Conservation (phyloP, 192 early-diverging fungal genomes). For the Gigaspora rosea region DNA sequence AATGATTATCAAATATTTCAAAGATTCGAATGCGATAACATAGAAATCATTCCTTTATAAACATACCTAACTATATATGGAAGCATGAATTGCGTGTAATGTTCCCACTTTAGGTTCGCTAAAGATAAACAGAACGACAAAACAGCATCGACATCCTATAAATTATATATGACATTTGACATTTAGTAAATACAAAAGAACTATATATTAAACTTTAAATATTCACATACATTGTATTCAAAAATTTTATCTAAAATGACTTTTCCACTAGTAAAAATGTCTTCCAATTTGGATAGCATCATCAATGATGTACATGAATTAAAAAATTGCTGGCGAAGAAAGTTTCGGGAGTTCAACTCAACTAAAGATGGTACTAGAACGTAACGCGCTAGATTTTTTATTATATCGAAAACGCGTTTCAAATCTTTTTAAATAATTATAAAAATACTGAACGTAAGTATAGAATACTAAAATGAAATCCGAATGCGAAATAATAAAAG, state of each 20-base stretch:
- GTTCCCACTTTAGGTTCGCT: conserved; percentile 62
- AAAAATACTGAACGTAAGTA: neutral
- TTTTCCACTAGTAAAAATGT: conserved; percentile 52
- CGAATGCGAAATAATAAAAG: neutral
- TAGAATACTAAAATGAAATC: neutral
- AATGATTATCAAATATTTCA: neutral
- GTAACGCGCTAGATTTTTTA: conserved; percentile 42
- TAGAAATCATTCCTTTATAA: neutral
- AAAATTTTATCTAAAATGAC: conserved; percentile 48
- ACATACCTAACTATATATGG: conserved; percentile 63
- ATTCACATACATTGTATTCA: conserved; percentile 40
- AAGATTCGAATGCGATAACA: neutral
- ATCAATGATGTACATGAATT: conserved; percentile 36
- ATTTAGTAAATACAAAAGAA: neutral
- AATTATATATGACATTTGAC: neutral
- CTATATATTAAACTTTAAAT: neutral
- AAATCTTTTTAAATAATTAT: conserved; percentile 41
- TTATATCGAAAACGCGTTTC: conserved; percentile 43
- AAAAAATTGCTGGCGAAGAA: conserved; percentile 34
- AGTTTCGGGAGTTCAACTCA: conserved; percentile 24
- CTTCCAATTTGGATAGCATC: conserved; percentile 38
- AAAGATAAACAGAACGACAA: conserved; percentile 71
- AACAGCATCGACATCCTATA: conserved; percentile 56
- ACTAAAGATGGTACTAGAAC: conserved; percentile 33
- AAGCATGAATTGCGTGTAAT: conserved; percentile 74